Base-by-base conservation (phyloP, 495 filamentous ascomycete genomes). In the Hypoxylon lenormandii region DNA sequence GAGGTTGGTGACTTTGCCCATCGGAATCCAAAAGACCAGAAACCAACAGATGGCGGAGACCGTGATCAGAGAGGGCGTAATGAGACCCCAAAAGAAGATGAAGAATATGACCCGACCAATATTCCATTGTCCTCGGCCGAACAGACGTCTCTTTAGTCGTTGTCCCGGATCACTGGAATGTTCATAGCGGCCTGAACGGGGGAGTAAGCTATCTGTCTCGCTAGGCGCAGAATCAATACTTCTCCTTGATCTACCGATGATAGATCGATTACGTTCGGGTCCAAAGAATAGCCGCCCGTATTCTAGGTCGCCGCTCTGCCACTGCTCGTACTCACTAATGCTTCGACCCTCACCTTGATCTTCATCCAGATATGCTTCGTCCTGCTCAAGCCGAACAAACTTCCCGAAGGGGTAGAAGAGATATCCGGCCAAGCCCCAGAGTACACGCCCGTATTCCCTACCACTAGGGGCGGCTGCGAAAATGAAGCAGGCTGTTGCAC, bases 331-430 rank as follows among this genome's bases (percentile, higher is more conserved):
- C 79, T 99, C 95, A 74, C 92, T 96, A 76, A 99, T 97, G 77
- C 93, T 98, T 72, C 95, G 87, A n/a, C 96, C 95, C 79, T 99
- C 95, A n/a, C 94, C 96, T 73, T 96, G 89, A 76, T 99, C 95
- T 77, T 99, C 95, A 69, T 98, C 92, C 19, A 92, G 85, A 76
- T 99, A 99, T 30, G 90, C 89, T 72, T 98, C 95, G 71, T 99
- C 93, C 69, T 92, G 91, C 70, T 96, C 89, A 22, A 99, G 85
- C 50, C 92, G 90, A 57, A 99, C 92, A 74, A 94, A 97, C 63
- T 95, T 94, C 19, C 95, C 95, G 75, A 99, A 99, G 2, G 95
- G 95, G 73, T 97, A 99, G 70, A 97, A 87, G 5, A 99, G 72
- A 75, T 98, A 99, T 53, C 87, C 84, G 0, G 93, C 87, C 45